phyloP scores from a whole-genome alignment of 2,329 filamentous ascomycete species.

The Leptosphaerulina australis region DNA sequence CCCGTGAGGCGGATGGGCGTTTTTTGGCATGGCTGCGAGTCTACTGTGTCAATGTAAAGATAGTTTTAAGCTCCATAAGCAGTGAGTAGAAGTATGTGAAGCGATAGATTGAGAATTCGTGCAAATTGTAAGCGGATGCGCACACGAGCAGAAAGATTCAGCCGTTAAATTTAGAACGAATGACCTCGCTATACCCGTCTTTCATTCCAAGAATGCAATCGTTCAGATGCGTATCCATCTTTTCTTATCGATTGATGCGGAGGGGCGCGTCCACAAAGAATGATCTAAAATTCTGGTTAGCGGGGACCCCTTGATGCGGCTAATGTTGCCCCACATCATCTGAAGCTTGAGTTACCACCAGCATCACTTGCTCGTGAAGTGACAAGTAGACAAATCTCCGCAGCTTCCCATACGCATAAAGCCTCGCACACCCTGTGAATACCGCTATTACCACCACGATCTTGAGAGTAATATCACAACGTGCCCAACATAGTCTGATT shows the following conservation, averaged over 20 bases:
- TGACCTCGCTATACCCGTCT: background rate
- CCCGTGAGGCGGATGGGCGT: conserved; percentile 55
- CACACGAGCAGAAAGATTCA: conserved; percentile 27
- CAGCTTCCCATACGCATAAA: too few relatives aligned
- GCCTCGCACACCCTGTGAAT: too few relatives aligned
- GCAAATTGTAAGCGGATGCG: conserved; percentile 22
- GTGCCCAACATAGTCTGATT: background rate
- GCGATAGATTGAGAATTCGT: conserved; percentile 1
- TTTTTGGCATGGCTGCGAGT: conserved; percentile 53
- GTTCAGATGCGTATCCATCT: conserved; percentile 14
- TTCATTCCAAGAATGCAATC: background rate
- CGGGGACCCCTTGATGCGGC: conserved; percentile 11
- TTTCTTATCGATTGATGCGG: conserved; percentile 5
- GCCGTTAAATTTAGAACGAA: conserved; percentile 4
- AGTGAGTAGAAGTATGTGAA: conserved; percentile 5
- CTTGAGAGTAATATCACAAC: background rate
- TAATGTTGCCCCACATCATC: conserved; percentile 17
- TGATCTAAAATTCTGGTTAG: conserved; percentile 15
- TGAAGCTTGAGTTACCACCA: background rate
- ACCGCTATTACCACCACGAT: background rate
- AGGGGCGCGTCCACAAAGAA: conserved; percentile 11
- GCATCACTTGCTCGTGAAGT: background rate
- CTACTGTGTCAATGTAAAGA: conserved; percentile 5
- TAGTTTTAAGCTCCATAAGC: conserved; percentile 14
- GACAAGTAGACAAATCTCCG: too few relatives aligned